These are phyloP conservation scores for Leptographium wingfieldii DNA, from an alignment of 2,329 filamentous ascomycete genomes.

Conservation along the genomic window DNA sequence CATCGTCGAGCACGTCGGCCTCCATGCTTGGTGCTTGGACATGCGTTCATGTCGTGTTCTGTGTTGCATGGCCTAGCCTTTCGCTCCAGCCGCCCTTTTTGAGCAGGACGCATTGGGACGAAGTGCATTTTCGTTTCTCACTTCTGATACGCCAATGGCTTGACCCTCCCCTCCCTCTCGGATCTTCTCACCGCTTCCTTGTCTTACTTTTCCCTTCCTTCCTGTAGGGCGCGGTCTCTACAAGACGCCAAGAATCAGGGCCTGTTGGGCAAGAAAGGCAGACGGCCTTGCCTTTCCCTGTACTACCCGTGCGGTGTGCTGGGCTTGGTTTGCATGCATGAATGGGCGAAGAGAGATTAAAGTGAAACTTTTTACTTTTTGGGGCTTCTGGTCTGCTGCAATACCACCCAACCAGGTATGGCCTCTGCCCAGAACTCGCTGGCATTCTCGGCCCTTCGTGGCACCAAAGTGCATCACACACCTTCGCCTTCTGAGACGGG, in stretches of 20 bases:
- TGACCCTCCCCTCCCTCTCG: background rate
- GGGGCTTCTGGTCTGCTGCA: background rate
- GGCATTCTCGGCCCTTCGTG: background rate
- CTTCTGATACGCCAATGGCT: conserved; percentile 2
- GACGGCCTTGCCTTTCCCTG: background rate
- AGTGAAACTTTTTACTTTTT: background rate
- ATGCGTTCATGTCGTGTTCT: background rate
- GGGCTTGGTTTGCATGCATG: background rate
- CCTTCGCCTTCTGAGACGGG: background rate
- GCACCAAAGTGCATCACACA: background rate
- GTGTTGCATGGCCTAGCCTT: background rate
- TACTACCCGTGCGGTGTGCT: background rate
- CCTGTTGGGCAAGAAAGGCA: background rate
- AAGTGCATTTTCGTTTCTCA: background rate
- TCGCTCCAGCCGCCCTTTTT: background rate
- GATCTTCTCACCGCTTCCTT: background rate
- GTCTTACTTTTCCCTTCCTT: background rate
- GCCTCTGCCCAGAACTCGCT: background rate
- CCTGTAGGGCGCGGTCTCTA: background rate
- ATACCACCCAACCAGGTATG: background rate
- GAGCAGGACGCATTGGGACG: background rate
- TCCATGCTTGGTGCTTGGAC: background rate
- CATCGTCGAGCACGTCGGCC: background rate
- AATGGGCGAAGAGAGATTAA: background rate
- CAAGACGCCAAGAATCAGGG: background rate